Evolutionary conservation across 306 rosid species (phyloP).

Genomic region (Dalbergia cultrata): DNA sequence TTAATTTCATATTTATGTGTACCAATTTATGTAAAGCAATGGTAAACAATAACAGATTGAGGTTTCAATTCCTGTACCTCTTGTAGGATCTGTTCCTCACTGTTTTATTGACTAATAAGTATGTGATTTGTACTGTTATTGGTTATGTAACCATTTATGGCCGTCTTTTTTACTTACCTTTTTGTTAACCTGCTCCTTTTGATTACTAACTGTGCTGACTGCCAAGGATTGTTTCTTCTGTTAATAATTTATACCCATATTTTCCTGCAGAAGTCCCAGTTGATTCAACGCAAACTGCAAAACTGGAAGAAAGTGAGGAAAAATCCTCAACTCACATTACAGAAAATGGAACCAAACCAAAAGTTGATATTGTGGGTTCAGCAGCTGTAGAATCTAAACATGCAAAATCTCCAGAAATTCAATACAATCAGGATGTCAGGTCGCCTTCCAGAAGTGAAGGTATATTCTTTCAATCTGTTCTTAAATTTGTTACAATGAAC

Average conservation of each 20-base stretch:
- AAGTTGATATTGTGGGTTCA: slow-evolving; percentile 37
- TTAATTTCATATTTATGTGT: slow-evolving; percentile 24
- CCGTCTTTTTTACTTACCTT: slow-evolving; percentile 13
- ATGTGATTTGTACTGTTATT: not conserved
- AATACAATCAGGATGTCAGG: slow-evolving; percentile 22
- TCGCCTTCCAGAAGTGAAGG: slow-evolving; percentile 50
- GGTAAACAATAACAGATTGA: slow-evolving; percentile 15
- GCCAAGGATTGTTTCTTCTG: not conserved
- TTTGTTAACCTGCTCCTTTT: slow-evolving; percentile 19
- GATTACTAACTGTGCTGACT: slow-evolving; percentile 29
- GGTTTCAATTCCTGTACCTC: slow-evolving; percentile 14
- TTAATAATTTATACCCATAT: slow-evolving; percentile 39
- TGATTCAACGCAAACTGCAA: slow-evolving; percentile 43
- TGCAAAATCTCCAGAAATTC: slow-evolving; percentile 46
- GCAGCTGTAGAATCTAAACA: slow-evolving; percentile 41
- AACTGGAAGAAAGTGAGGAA: slow-evolving; percentile 44
- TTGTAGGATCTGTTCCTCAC: slow-evolving; percentile 25
- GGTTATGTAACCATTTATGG: slow-evolving; percentile 31
- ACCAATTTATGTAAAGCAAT: slow-evolving; percentile 12
- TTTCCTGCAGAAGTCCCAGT: slow-evolving; percentile 41
- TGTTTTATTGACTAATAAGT: slow-evolving; percentile 8
- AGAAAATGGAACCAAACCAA: slow-evolving; percentile 44
- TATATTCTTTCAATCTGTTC: slow-evolving; percentile 24
- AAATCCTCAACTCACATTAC: slow-evolving; percentile 35
- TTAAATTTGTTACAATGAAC: slow-evolving; percentile 9